These are phyloP conservation scores for Triticum turgidum DNA, from an alignment of 176 grass and related monocot genomes.

Conservation along the genomic window DNA sequence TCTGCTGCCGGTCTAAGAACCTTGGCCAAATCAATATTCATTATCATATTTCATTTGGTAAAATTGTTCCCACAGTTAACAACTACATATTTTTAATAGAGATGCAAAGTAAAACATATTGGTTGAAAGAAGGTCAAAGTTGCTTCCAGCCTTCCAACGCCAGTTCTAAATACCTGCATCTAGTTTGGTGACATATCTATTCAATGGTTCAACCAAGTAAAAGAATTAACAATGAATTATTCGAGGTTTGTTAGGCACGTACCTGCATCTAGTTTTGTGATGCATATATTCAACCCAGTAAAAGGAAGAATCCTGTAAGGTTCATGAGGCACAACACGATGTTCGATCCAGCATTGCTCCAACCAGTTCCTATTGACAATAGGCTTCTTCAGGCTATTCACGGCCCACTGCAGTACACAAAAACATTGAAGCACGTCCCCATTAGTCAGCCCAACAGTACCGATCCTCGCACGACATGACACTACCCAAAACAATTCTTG, in stretches of 20 bases:
- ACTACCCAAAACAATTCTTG: constrained; percentile 7
- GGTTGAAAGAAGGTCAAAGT: constrained; percentile 19
- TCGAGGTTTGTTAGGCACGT: constrained; percentile 45
- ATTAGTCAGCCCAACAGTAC: constrained; percentile 33
- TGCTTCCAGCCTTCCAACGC: constrained; percentile 4
- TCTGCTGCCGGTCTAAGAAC: not conserved
- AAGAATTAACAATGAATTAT: constrained; percentile 56
- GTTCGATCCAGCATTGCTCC: constrained; percentile 87
- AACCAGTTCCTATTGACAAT: constrained; percentile 72
- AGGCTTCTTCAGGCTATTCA: constrained; percentile 85
- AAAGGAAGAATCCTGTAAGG: constrained; percentile 87
- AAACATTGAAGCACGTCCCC: constrained; percentile 14
- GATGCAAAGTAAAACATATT: constrained; percentile 33
- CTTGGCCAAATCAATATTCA: not conserved
- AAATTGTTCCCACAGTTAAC: not conserved
- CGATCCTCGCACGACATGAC: not conserved
- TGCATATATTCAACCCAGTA: constrained; percentile 83
- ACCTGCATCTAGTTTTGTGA: constrained; percentile 80
- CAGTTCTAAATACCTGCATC: constrained; percentile 33
- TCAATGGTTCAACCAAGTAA: constrained; percentile 76
- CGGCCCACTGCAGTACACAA: constrained; percentile 68
- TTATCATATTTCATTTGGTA: constrained; percentile 9
- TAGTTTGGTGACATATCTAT: constrained; percentile 77
- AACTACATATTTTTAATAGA: constrained; percentile 8
- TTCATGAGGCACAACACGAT: constrained; percentile 93